A percentile compares a stretch with the other conserved stretches of the same genome.
These are phyloP conservation scores for Capronia coronata DNA, from an alignment of 2,329 filamentous ascomycete genomes.

Conservation along the genomic window DNA sequence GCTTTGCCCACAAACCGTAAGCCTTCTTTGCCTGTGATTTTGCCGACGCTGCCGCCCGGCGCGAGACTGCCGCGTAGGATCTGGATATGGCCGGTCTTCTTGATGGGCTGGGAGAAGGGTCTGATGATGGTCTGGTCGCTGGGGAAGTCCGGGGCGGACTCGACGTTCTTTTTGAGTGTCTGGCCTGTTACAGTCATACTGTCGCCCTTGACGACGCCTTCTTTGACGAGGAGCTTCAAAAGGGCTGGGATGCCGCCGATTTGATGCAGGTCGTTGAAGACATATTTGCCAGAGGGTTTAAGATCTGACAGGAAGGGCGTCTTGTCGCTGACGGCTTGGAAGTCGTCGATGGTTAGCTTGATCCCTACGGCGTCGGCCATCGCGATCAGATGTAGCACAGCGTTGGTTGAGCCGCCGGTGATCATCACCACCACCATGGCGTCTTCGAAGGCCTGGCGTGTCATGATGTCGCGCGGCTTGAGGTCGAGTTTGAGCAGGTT, in stretches of 20 bases:
- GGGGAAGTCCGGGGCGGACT: slow-evolving; percentile 58
- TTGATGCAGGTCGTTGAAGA: slow-evolving; percentile 52
- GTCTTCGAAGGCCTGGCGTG: slow-evolving; percentile 73
- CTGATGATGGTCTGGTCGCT: slow-evolving; percentile 62
- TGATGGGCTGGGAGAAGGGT: slow-evolving; percentile 63
- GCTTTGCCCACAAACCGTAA: slow-evolving; percentile 62
- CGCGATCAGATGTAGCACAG: slow-evolving; percentile 76
- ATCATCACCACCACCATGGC: slow-evolving; percentile 79
- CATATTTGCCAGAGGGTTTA: slow-evolving; percentile 66
- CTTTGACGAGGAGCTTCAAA: slow-evolving; percentile 53
- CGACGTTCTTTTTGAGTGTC: slow-evolving; percentile 53
- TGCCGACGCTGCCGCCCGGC: slow-evolving; percentile 64
- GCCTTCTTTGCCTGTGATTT: slow-evolving; percentile 72
- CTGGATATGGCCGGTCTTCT: slow-evolving; percentile 64
- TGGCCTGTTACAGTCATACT: slow-evolving; percentile 56
- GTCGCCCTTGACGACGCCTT: slow-evolving; percentile 54
- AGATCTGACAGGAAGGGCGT: slow-evolving; percentile 75
- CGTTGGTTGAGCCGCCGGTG: slow-evolving; percentile 78
- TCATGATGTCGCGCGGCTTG: slow-evolving; percentile 69
- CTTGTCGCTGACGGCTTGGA: slow-evolving; percentile 72
- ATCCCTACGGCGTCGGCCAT: slow-evolving; percentile 76
- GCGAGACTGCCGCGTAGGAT: slow-evolving; percentile 64
- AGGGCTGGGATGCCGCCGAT: slow-evolving; percentile 54
- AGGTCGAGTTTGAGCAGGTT: slow-evolving; percentile 71
- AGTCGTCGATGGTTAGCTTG: slow-evolving; percentile 78